Conservation (phyloP, 768 basidiomycete species). For the Amanita rimosa region DNA sequence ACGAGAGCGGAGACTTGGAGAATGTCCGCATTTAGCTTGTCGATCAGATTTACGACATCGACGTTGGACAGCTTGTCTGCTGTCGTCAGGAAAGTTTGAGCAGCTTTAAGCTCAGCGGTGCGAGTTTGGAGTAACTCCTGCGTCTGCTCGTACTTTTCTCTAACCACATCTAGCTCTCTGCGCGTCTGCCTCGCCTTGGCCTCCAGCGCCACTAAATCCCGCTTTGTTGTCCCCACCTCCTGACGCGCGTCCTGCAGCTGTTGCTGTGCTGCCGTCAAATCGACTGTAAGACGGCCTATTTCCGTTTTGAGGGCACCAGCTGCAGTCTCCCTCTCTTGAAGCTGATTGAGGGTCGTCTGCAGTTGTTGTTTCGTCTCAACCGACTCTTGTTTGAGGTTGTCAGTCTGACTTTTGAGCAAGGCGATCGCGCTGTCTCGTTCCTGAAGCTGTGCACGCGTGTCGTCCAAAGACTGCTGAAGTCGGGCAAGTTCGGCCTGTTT, state of each 20-base stretch:
- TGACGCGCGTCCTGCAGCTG: neutral
- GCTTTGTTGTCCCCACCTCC: constrained; percentile 9
- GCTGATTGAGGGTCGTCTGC: neutral
- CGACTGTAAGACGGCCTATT: neutral
- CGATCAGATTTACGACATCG: constrained; percentile 35
- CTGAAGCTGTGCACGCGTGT: constrained; percentile 13
- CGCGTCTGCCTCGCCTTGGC: constrained; percentile 9
- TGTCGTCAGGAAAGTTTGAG: constrained; percentile 35
- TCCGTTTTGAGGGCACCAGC: neutral
- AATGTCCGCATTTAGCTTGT: constrained; percentile 37
- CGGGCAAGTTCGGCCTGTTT: constrained; percentile 8
- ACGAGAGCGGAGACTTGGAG: constrained; percentile 38
- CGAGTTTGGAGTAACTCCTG: constrained; percentile 25
- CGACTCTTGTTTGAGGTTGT: neutral
- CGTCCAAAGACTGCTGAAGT: constrained; percentile 12
- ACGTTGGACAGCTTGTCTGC: constrained; percentile 34
- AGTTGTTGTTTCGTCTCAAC: neutral
- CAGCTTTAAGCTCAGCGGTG: constrained; percentile 36
- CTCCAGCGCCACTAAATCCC: constrained; percentile 9
- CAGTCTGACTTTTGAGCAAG: neutral
- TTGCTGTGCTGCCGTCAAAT: neutral
- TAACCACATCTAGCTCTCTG: constrained; percentile 11
- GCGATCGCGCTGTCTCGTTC: constrained; percentile 11
- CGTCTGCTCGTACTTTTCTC: constrained; percentile 14
- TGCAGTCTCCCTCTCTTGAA: neutral